Evolutionary conservation across 768 basidiomycete genomes (phyloP).

Genomic region (Calocybe cyanea): DNA sequence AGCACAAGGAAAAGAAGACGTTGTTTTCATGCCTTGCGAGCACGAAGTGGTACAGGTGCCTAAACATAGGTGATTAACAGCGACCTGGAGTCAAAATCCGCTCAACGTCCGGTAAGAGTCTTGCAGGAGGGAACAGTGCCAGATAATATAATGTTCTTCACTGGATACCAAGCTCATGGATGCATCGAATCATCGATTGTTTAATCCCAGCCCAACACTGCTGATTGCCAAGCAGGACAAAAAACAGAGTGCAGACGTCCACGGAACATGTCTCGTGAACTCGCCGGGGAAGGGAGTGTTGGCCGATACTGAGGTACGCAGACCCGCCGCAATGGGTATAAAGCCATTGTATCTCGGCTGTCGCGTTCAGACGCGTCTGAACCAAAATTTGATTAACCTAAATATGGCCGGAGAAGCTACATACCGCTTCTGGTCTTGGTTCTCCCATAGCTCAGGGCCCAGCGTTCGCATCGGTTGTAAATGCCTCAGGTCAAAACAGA

Average conservation of each 20-base stretch:
- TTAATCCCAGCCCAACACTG: background rate
- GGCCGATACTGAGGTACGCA: too few relatives aligned
- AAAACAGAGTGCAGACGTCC: background rate
- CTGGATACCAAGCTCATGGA: conserved; percentile 1
- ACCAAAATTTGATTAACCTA: too few relatives aligned
- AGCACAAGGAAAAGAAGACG: background rate
- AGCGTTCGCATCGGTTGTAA: too few relatives aligned
- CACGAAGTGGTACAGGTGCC: background rate
- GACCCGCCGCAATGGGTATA: too few relatives aligned
- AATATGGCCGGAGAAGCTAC: too few relatives aligned
- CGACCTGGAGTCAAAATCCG: background rate
- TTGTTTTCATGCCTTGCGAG: background rate
- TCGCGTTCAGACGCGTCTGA: too few relatives aligned
- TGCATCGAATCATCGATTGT: background rate
- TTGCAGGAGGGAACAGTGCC: background rate
- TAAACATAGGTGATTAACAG: background rate
- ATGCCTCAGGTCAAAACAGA: too few relatives aligned
- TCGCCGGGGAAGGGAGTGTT: too few relatives aligned
- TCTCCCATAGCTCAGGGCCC: too few relatives aligned
- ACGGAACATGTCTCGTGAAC: background rate
- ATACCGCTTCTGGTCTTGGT: too few relatives aligned
- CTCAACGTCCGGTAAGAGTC: background rate
- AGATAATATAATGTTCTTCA: background rate
- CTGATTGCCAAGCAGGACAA: too few relatives aligned
- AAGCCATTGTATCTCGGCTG: too few relatives aligned